Base-by-base conservation (phyloP, 306 rosid species). In the Sphenostylis stenocarpa region DNA sequence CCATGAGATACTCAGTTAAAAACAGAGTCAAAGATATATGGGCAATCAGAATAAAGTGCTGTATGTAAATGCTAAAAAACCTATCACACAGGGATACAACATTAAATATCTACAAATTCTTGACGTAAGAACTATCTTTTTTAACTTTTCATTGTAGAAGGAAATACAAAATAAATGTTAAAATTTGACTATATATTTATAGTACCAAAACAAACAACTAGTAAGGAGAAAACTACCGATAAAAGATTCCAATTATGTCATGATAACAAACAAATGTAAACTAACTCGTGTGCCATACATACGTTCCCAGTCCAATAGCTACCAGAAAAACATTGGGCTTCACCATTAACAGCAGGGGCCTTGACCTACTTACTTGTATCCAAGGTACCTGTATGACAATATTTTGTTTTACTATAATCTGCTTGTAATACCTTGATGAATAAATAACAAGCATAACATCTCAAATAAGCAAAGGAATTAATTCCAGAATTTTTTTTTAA, bases 291-390 rank as follows among this genome's bases (percentile, higher is more conserved):
- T 10, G 55, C 24, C 61, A 52, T 31, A 80, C 96, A 5, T 88
- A 95, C 97, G 82, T 80, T 85, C 97, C 98, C 80, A 93, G 73
- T 88, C 93, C 98, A 86, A 89, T 85, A 55, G 98, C 97, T 62
- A 83, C 81, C 56, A 95, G 96, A 85, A 95, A 95, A 78, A 82
- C 86, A 24, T 78, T 33, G 75, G 98, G 97, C 81, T 89, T 89
- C 83, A 95, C 97, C 91, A 84, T 80, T 83, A 95, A 48, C 66
- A 95, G 79, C 55, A 90, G 84, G 57, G 97, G 76, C 87, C 95
- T 89, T 19, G 98, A 95, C 85, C 72, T 90, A 87, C 98, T 95
- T 77, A 95, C 92, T 87, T 95, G 98, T 73, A 81, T 90, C 97
- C 96, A 95, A 56, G 98, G 98, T 79, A 95, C 97, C 98, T 95